Conservation (phyloP, 2,329 filamentous ascomycete species). For the Colletotrichum truncatum region DNA sequence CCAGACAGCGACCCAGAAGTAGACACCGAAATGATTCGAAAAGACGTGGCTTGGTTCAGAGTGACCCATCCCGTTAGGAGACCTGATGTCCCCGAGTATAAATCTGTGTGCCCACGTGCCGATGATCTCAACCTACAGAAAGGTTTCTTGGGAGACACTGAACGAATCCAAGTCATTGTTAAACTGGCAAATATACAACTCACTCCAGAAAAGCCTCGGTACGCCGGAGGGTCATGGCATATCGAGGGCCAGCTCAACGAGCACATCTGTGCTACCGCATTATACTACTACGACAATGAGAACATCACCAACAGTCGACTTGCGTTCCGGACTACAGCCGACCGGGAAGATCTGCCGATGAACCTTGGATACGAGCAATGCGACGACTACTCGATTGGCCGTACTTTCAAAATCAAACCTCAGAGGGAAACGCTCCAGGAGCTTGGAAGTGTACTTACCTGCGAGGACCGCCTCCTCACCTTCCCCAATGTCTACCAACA, state of each 20-base stretch:
- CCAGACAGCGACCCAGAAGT: conserved; percentile 36
- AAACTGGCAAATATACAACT: conserved; percentile 71
- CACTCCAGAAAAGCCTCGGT: conserved; percentile 64
- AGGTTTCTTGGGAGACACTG: conserved; percentile 39
- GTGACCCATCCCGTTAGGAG: conserved; percentile 35
- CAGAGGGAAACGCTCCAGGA: conserved; percentile 42
- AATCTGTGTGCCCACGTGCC: not conserved
- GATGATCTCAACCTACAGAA: conserved; percentile 36
- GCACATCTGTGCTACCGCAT: conserved; percentile 68
- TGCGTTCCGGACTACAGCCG: conserved; percentile 55
- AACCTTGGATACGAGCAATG: conserved; percentile 41
- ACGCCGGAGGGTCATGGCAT: conserved; percentile 63
- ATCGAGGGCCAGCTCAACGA: conserved; percentile 68
- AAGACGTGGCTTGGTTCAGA: conserved; percentile 39
- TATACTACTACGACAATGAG: conserved; percentile 69
- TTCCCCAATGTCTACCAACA: conserved; percentile 67
- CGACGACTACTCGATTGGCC: conserved; percentile 44
- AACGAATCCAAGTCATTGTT: conserved; percentile 67
- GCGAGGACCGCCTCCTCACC: conserved; percentile 57
- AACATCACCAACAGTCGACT: conserved; percentile 66
- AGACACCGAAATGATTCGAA: conserved; percentile 5
- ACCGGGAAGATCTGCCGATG: conserved; percentile 38
- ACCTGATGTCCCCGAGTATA: conserved; percentile 14
- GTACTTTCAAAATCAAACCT: conserved; percentile 44
- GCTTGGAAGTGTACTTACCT: conserved; percentile 57